These are phyloP conservation scores for Jackrogersella minutella DNA, from an alignment of 495 filamentous ascomycete species.

Conservation along the genomic window DNA sequence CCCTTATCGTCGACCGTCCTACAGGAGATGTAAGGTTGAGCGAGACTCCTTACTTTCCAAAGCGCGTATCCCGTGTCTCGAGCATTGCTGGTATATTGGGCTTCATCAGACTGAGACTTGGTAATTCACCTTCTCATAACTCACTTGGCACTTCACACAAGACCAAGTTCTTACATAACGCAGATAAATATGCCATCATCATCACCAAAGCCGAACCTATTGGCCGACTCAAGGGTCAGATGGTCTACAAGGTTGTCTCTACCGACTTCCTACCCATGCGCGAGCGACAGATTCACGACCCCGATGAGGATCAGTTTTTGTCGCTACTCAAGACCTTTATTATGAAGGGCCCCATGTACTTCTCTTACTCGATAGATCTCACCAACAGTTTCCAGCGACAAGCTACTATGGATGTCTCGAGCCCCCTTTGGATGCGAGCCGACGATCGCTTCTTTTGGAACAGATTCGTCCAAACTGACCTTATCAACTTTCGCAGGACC, in stretches of 20 bases:
- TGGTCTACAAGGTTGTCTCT: conserved; percentile 87
- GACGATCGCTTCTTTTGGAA: conserved; percentile 99
- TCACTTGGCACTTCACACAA: not conserved
- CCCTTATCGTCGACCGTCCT: conserved; percentile 87
- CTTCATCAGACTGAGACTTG: conserved; percentile 86
- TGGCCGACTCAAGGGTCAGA: conserved; percentile 88
- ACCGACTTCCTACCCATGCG: conserved; percentile 95
- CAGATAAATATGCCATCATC: conserved; percentile 96
- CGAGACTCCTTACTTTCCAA: conserved; percentile 76
- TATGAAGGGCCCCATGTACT: conserved; percentile 90
- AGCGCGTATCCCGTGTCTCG: conserved; percentile 74
- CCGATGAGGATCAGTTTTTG: conserved; percentile 91
- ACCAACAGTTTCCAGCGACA: conserved; percentile 96
- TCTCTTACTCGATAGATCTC: conserved; percentile 94
- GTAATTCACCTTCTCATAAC: conserved; percentile 56
- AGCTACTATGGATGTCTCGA: conserved; percentile 68
- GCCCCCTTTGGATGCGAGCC: conserved; percentile 87
- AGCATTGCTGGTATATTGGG: conserved; percentile 95
- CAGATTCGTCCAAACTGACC: conserved; percentile 84
- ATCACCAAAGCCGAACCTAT: conserved; percentile 94
- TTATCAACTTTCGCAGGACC: conserved; percentile 80
- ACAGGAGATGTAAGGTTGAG: conserved; percentile 89
- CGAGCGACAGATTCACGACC: conserved; percentile 88
- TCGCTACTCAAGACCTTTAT: conserved; percentile 78
- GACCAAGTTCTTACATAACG: conserved; percentile 19